A percentile compares a stretch with the other conserved stretches of the same genome.
Evolutionary conservation across 2,329 filamentous ascomycete species (phyloP).

Genomic region (Penicillium carneum): DNA sequence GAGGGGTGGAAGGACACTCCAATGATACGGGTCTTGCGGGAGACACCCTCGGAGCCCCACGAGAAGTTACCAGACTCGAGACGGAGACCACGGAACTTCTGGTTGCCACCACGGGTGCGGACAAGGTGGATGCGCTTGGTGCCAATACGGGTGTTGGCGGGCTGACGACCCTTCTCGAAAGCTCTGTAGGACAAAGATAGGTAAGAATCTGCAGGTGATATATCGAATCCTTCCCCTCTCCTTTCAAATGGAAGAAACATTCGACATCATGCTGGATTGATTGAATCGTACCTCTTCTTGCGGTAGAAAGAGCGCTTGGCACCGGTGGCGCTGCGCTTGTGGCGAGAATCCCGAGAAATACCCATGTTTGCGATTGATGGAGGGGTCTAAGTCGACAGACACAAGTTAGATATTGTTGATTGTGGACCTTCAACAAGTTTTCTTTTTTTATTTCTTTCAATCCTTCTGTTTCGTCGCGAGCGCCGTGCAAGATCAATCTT

Average conservation of each 20-base stretch:
- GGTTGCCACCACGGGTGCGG: conserved; percentile 97
- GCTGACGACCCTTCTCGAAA: conserved; percentile 99
- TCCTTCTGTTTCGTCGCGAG: conserved; percentile 34
- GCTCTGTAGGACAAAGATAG: conserved; percentile 74
- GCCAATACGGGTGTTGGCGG: conserved; percentile 99
- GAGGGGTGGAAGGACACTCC: conserved; percentile 98
- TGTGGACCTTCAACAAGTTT: conserved; percentile 17
- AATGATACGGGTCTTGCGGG: conserved; percentile 99
- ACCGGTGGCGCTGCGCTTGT: conserved; percentile 99
- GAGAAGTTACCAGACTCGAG: conserved; percentile 99
- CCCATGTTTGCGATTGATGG: conserved; percentile 85
- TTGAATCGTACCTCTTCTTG: conserved; percentile 65
- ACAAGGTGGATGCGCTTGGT: conserved; percentile 95
- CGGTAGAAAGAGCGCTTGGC: conserved; percentile 95
- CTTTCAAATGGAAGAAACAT: conserved; percentile 10
- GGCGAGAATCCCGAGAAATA: conserved; percentile 99
- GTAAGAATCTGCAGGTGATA: conserved; percentile 64
- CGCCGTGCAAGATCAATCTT: conserved; percentile 18
- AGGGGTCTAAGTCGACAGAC: conserved; percentile 47
- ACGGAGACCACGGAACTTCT: conserved; percentile 98
- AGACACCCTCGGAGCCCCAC: conserved; percentile 96
- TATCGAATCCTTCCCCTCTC: not conserved
- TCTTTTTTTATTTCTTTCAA: conserved; percentile 16
- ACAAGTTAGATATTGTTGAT: conserved; percentile 24
- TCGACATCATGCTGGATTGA: conserved; percentile 55